Base-by-base conservation (phyloP, 257 asterid genomes). In the Striga asiatica region DNA sequence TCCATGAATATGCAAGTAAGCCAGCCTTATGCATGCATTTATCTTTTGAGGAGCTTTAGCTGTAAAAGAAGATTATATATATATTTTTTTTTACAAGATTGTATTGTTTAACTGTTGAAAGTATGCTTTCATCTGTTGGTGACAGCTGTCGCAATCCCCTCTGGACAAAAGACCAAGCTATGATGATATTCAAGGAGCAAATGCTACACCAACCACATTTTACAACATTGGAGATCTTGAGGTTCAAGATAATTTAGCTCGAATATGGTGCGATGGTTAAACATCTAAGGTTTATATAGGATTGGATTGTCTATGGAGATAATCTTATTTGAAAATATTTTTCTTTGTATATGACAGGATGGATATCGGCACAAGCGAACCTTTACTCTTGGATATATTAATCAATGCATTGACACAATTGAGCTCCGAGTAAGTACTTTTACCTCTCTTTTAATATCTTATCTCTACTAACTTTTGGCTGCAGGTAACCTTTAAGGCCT, bases 141-240 rank as follows among this genome's bases (percentile, higher is more conserved):
- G 23, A 32, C 77, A 91, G 96, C 49, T 91, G 63, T 86, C 96
- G 12, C 89, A 91, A 65, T 79, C 92, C 54, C 79, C 74, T 38
- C 19, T 78, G 71, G 98, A 91, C 63, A 70, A 77, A 68, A 74
- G 89, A 66, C 95, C 96, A 14, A 77, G 70, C 50, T 87, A 91
- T 64, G 95, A 91, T 77, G 89, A 89, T 28, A 62, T 77, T 57
- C 89, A 77, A 69, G 96, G 98, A 61, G 96, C 93, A 28, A 84
- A 91, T 65, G 85, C 71, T 61, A 66, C 84, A 11, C 89, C 96
- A 38, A 67, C 96, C 17, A 79, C 94, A 17, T 91, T 91, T 66
- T 91, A 84, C 78, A 91, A 91, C 83, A 87, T 82, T 46, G 98
- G 98, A 53, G 96, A 91, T 71, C 76, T 91, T 50, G 98, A 87